Evolutionary conservation across 1,284 basidiomycete species (phyloP).

Genomic region (Malassezia restricta): DNA sequence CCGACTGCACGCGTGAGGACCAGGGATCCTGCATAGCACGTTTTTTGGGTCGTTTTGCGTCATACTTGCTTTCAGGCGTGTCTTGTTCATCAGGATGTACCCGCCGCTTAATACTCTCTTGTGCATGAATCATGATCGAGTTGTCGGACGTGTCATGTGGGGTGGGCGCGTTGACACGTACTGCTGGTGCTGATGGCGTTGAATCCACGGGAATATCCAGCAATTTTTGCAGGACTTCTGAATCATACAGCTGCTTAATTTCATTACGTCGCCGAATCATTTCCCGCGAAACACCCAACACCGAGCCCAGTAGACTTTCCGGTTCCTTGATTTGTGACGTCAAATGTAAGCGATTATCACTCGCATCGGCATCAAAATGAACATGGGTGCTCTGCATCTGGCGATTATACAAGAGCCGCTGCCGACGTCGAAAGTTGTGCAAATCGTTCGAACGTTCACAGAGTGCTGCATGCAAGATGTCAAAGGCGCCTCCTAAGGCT

Average conservation of each 20-base stretch:
- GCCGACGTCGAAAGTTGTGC: slow-evolving; percentile 9
- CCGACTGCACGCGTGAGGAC: background rate
- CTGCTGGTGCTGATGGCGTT: background rate
- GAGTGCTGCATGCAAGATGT: slow-evolving; percentile 58
- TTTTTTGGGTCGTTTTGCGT: background rate
- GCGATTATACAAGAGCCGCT: slow-evolving; percentile 13
- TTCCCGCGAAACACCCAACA: slow-evolving; percentile 72
- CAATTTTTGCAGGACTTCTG: slow-evolving; percentile 55
- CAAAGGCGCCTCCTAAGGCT: slow-evolving; percentile 73
- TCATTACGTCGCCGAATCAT: slow-evolving; percentile 51
- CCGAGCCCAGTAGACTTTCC: slow-evolving; percentile 64
- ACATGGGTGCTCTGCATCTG: slow-evolving; percentile 7
- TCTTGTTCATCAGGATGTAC: background rate
- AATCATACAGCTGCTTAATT: slow-evolving; percentile 60
- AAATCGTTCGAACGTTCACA: slow-evolving; percentile 32
- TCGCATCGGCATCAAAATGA: slow-evolving; percentile 7
- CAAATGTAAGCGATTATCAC: slow-evolving; percentile 3
- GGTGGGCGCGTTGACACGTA: background rate
- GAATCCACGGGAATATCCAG: slow-evolving; percentile 34
- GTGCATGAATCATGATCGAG: background rate
- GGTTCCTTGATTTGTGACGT: slow-evolving; percentile 39
- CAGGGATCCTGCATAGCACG: background rate
- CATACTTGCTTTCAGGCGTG: background rate
- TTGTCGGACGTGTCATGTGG: background rate
- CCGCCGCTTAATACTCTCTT: background rate